Percentiles rank a stretch among this genome's conserved stretches.
These are phyloP conservation scores for Galerina sulciceps DNA, from an alignment of 768 basidiomycete species.

Conservation along the genomic window DNA sequence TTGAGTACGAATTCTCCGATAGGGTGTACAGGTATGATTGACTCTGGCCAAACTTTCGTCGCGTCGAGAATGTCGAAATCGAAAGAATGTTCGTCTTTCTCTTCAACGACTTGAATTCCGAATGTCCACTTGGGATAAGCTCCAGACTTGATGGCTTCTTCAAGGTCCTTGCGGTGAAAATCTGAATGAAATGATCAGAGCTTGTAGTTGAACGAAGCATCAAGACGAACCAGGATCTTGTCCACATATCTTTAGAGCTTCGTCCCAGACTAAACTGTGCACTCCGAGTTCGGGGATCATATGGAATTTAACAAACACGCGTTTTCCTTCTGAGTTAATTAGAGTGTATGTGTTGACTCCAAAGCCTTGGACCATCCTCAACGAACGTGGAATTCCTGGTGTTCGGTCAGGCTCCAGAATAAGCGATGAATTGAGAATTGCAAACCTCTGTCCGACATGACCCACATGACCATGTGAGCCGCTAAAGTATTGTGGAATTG, in stretches of 20 bases:
- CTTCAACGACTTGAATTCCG: constrained; percentile 72
- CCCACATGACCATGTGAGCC: constrained; percentile 83
- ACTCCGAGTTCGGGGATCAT: constrained; percentile 82
- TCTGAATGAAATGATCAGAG: constrained; percentile 39
- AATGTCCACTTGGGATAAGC: constrained; percentile 80
- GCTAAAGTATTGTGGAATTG: constrained; percentile 32
- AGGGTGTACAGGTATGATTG: constrained; percentile 73
- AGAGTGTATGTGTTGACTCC: constrained; percentile 88
- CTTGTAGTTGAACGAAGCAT: background rate
- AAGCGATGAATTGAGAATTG: too few species aligned
- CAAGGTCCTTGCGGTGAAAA: constrained; percentile 86
- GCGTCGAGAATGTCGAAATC: constrained; percentile 89
- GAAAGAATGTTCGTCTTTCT: constrained; percentile 77
- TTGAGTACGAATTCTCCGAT: constrained; percentile 79
- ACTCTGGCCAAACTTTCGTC: constrained; percentile 87
- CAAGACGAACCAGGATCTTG: constrained; percentile 72
- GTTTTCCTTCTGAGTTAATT: constrained; percentile 65
- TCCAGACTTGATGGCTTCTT: constrained; percentile 79
- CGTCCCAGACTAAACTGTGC: constrained; percentile 87
- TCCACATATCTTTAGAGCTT: constrained; percentile 79
- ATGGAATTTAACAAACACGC: constrained; percentile 89
- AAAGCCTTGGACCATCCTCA: constrained; percentile 89
- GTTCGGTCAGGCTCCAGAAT: background rate
- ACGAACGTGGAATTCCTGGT: constrained; percentile 77
- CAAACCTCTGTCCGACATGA: constrained; percentile 75